These are phyloP conservation scores for Nitzschia palea DNA, from an alignment of 108 stramenopile genomes.

Conservation along the genomic window DNA sequence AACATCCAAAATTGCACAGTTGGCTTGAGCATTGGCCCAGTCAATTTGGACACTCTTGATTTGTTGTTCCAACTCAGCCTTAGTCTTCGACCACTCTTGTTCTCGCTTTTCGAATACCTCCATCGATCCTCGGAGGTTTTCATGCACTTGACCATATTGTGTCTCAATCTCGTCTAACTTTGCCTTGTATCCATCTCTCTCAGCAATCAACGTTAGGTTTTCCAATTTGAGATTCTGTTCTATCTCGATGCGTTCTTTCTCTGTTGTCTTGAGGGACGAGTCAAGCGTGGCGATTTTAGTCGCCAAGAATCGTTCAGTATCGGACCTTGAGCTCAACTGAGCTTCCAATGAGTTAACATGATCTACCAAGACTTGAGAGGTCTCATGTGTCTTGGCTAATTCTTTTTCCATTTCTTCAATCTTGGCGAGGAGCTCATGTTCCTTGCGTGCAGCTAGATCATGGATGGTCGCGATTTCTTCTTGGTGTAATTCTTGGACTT, in stretches of 20 bases:
- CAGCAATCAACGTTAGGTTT: constrained; percentile 2
- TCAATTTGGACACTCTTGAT: constrained; percentile 42
- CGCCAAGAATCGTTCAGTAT: constrained; percentile 75
- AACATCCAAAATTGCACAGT: constrained; percentile 55
- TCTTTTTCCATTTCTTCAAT: constrained; percentile 57
- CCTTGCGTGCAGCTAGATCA: constrained; percentile 20
- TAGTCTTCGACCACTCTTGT: constrained; percentile 33
- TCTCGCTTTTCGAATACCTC: constrained; percentile 23
- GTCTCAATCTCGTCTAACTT: constrained; percentile 6
- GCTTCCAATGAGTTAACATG: constrained; percentile 80
- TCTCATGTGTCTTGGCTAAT: constrained; percentile 65
- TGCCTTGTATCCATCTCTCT: constrained; percentile 14
- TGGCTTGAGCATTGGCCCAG: constrained; percentile 51
- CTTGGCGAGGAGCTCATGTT: constrained; percentile 13
- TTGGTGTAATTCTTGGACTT: constrained; percentile 16
- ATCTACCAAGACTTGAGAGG: constrained; percentile 74
- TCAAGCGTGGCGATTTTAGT: constrained; percentile 77
- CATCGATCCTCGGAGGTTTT: constrained; percentile 15
- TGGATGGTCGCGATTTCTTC: not conserved
- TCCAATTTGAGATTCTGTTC: constrained; percentile 13
- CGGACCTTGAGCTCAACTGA: constrained; percentile 54
- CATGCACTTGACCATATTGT: not conserved
- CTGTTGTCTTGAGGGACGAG: constrained; percentile 34
- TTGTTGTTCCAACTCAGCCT: constrained; percentile 27
- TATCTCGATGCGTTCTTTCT: not conserved